Conservation (phyloP, 2,329 filamentous ascomycete species). For the Esteya vermicola region DNA sequence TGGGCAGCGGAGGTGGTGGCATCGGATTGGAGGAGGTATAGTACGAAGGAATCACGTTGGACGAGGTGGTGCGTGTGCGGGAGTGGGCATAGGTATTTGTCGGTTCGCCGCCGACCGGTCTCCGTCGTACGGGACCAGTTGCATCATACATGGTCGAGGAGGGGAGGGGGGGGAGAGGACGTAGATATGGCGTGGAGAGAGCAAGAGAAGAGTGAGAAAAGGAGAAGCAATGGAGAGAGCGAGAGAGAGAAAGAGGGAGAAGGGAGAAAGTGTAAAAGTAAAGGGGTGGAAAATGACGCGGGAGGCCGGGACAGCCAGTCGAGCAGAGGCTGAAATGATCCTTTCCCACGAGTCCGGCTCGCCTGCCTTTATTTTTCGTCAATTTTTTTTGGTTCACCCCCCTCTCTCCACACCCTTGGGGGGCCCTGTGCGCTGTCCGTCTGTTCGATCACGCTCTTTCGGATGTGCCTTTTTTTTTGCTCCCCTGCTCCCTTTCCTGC, state of each 20-base stretch:
- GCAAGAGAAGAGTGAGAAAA: background rate
- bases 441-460: too few species aligned
- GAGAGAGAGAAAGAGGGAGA: background rate
- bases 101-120: constrained; percentile 15
- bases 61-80: constrained; percentile 41
- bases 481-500: too few species aligned
- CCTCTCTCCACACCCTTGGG: too few species aligned
- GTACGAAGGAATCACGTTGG: constrained; percentile 31
- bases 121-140: constrained; percentile 17
- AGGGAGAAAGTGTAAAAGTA: background rate
- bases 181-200: background rate
- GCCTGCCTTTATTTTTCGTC: background rate
- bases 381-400: too few species aligned
- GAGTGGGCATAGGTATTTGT: constrained; percentile 42
- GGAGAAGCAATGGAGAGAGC: background rate
- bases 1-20: constrained; percentile 8
- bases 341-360: background rate
- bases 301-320: too few species aligned
- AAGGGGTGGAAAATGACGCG: too few species aligned
- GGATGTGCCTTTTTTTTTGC: too few species aligned
- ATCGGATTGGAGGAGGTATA: constrained; percentile 21
- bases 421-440: too few species aligned
- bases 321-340: too few species aligned
- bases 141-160: constrained; percentile 16
- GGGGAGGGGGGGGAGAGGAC: background rate